Conservation (phyloP, 169 alveolate genomes). For the Fabrea salina region DNA sequence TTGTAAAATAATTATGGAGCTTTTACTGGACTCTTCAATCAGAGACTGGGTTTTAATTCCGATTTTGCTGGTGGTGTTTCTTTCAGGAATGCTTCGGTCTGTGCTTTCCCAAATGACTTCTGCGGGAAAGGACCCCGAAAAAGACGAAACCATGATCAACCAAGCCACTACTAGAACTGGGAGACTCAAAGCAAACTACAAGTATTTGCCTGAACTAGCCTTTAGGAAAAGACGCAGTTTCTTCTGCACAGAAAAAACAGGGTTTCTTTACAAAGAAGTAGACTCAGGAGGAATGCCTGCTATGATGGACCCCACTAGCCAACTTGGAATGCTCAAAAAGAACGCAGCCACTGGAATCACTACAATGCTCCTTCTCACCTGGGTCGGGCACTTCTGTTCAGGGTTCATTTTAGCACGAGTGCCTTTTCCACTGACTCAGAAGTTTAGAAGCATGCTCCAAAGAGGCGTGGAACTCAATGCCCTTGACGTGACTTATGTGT, state of each 20-base stretch:
- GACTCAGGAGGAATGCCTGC: conserved; percentile 34
- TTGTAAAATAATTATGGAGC: conserved; percentile 38
- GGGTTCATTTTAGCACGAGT: conserved; percentile 75
- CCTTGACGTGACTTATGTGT: conserved; percentile 80
- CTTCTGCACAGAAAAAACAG: conserved; percentile 49
- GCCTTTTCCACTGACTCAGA: conserved; percentile 85
- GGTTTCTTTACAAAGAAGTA: conserved; percentile 45
- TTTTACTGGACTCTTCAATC: conserved; percentile 50
- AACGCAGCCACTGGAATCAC: conserved; percentile 54
- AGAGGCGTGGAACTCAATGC: conserved; percentile 80
- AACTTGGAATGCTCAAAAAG: conserved; percentile 63
- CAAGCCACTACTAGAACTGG: conserved; percentile 4
- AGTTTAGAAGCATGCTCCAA: conserved; percentile 78
- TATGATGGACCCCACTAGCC: conserved; percentile 64
- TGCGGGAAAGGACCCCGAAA: not conserved
- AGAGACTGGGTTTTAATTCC: conserved; percentile 67
- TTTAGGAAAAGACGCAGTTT: conserved; percentile 58
- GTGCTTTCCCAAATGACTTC: not conserved
- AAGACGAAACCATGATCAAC: conserved; percentile 27
- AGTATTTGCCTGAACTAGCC: conserved; percentile 53
- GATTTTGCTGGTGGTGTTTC: conserved; percentile 50
- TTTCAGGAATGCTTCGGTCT: conserved; percentile 31
- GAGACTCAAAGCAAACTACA: conserved; percentile 40
- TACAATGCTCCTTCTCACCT: conserved; percentile 49
- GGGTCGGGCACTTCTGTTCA: conserved; percentile 69